phyloP scores from a whole-genome alignment of 129 eudicot species.

The Centaurea solstitialis region DNA sequence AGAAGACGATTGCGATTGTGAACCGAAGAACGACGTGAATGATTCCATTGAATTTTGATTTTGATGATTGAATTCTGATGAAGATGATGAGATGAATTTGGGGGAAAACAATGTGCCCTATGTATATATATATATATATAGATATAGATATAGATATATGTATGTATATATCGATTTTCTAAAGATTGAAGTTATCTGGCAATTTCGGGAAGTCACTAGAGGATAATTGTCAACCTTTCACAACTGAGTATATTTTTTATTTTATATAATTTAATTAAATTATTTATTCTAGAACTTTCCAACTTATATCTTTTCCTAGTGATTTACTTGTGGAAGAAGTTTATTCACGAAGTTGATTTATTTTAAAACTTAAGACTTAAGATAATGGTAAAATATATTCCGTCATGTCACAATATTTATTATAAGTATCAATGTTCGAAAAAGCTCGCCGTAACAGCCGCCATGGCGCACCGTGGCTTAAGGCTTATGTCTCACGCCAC shows the following conservation, averaged over 20 bases:
- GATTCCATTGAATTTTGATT: constrained; percentile 50
- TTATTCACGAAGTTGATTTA: no score
- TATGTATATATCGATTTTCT: neutral
- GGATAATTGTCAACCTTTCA: neutral
- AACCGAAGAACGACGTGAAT: constrained; percentile 60
- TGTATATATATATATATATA: neutral
- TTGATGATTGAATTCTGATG: neutral
- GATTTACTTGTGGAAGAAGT: no score
- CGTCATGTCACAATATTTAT: no score
- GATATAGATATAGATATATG: constrained; percentile 1
- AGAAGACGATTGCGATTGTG: constrained; percentile 53
- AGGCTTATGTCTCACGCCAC: no score
- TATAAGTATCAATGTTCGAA: no score
- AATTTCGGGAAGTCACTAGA: constrained; percentile 25
- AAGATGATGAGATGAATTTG: neutral
- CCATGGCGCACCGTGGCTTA: no score
- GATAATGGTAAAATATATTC: no score
- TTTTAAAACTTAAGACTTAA: no score
- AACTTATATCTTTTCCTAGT: neutral
- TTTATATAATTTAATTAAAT: neutral
- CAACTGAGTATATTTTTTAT: neutral
- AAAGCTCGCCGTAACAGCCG: no score
- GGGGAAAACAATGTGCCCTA: neutral
- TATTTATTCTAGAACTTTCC: neutral
- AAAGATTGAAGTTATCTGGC: constrained; percentile 10